Conservation (phyloP, 805 yeast genomes). For the Kodamaea sagamina region DNA sequence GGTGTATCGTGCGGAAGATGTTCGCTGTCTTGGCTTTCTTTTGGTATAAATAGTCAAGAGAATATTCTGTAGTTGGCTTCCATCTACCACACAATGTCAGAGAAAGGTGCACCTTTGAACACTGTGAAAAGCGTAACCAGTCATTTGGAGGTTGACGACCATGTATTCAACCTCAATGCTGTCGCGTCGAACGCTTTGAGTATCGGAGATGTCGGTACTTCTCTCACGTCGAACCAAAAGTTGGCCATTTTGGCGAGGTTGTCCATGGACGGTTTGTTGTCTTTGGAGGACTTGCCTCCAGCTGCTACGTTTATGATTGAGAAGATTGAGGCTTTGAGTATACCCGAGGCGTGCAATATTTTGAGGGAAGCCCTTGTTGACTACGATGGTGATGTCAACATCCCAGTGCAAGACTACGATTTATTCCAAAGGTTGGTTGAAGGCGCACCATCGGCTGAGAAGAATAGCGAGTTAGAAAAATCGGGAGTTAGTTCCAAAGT, state of each 20-base stretch:
- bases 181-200: conserved; percentile 16
- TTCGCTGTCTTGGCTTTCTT: too few relatives aligned
- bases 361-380: conserved; percentile 40
- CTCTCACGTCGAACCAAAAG: conserved; percentile 28
- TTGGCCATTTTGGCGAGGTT: conserved; percentile 27
- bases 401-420: conserved; percentile 39
- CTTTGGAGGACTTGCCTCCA: conserved; percentile 32
- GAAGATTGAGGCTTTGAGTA: conserved; percentile 34
- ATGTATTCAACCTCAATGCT: conserved; percentile 17
- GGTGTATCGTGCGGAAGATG: too few relatives aligned
- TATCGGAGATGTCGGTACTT: conserved; percentile 15
- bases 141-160: conserved; percentile 16
- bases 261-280: conserved; percentile 25
- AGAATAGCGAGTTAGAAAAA: background rate
- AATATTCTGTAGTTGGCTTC: too few relatives aligned
- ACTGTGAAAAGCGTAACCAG: conserved; percentile 10
- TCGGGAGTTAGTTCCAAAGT: background rate
- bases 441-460: background rate
- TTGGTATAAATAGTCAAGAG: too few relatives aligned
- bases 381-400: conserved; percentile 50
- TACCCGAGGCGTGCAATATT: conserved; percentile 42
- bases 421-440: conserved; percentile 27
- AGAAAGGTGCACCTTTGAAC: too few relatives aligned
- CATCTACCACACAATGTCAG: too few relatives aligned
- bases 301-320: conserved; percentile 42